These are phyloP conservation scores for Yamadazyma spencermartinsiae DNA, from an alignment of 1,139 yeast genomes.

Conservation along the genomic window DNA sequence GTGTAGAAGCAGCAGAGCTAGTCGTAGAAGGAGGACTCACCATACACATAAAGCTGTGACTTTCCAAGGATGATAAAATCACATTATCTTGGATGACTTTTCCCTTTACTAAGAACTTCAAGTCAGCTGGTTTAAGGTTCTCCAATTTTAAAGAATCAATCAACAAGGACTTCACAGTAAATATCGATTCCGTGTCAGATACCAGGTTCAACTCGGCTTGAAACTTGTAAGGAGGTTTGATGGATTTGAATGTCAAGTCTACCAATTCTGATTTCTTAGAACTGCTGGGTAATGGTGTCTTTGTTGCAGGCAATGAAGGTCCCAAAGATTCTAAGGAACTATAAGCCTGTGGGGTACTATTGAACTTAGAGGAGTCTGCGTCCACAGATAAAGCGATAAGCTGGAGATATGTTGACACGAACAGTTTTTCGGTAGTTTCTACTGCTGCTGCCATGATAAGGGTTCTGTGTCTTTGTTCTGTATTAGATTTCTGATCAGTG, in stretches of 20 bases:
- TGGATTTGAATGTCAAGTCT: constrained; percentile 37
- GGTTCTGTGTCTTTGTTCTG: too few relatives aligned
- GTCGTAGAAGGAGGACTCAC: constrained; percentile 25
- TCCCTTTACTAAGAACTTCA: constrained; percentile 44
- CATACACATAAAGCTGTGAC: constrained; percentile 38
- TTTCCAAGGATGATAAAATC: constrained; percentile 24
- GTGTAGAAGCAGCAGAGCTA: constrained; percentile 4
- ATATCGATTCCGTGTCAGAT: constrained; percentile 29
- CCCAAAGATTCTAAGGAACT: constrained; percentile 36
- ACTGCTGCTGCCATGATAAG: background rate
- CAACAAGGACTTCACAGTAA: constrained; percentile 32
- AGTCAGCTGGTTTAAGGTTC: constrained; percentile 27
- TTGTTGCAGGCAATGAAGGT: constrained; percentile 39
- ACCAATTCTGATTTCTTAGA: constrained; percentile 9
- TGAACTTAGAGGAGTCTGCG: constrained; percentile 22
- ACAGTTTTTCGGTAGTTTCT: constrained; percentile 18
- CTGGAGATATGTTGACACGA: constrained; percentile 36
- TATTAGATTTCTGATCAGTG: too few relatives aligned
- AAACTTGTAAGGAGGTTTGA: constrained; percentile 47
- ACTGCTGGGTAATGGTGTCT: constrained; percentile 28
- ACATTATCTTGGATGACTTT: constrained; percentile 45
- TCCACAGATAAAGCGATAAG: constrained; percentile 16
- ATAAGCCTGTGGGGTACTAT: constrained; percentile 34
- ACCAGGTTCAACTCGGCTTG: constrained; percentile 25
- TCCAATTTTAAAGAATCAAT: constrained; percentile 26